These are phyloP conservation scores for Lasiosphaeria hispida DNA, from an alignment of 495 filamentous ascomycete species.

Conservation along the genomic window DNA sequence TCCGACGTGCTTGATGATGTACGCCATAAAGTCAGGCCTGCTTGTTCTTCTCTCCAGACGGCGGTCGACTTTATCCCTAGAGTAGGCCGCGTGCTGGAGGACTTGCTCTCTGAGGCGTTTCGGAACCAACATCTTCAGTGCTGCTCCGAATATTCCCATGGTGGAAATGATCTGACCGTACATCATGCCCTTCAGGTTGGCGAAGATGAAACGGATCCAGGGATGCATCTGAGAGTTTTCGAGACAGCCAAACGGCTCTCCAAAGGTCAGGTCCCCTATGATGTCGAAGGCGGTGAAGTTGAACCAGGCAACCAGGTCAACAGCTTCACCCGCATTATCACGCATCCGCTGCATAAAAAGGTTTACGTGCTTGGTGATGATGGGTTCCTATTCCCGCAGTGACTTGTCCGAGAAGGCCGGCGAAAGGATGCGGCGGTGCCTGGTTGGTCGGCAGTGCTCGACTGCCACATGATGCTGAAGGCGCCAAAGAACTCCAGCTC, in stretches of 20 bases:
- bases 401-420: constrained; percentile 51
- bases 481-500: constrained; percentile 8
- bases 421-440: constrained; percentile 42
- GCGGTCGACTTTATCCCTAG: background rate
- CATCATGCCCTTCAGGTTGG: constrained; percentile 7
- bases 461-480: constrained; percentile 4
- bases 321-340: constrained; percentile 16
- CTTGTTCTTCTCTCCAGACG: background rate
- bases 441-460: constrained; percentile 32
- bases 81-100: background rate
- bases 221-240: constrained; percentile 30
- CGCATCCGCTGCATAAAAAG: constrained; percentile 39
- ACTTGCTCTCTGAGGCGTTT: constrained; percentile 2
- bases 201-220: constrained; percentile 39
- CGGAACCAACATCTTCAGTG: constrained; percentile 11
- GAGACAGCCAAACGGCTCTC: constrained; percentile 55
- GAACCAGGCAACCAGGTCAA: constrained; percentile 48
- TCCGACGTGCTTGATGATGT: constrained; percentile 21
- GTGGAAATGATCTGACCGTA: constrained; percentile 23
- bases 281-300: constrained; percentile 60
- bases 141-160: constrained; percentile 21
- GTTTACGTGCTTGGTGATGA: constrained; percentile 40
- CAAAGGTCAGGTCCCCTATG: constrained; percentile 58
- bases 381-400: constrained; percentile 40
- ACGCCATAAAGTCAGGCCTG: constrained; percentile 43